phyloP scores from a whole-genome alignment of 1,284 basidiomycete species.

The Ganoderma resinaceum region DNA sequence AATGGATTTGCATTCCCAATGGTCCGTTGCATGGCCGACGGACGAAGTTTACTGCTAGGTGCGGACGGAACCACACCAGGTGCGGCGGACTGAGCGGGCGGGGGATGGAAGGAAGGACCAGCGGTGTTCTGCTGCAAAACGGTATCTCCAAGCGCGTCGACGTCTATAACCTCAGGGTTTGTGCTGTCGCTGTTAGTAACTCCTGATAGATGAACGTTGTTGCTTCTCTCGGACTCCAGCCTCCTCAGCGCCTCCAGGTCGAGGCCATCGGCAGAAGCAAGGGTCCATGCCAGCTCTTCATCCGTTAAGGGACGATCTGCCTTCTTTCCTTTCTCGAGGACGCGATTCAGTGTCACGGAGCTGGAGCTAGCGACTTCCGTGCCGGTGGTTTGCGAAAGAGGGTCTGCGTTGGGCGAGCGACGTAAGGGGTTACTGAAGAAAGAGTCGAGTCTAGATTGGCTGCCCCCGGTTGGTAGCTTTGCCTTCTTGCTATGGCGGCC shows the following conservation, averaged over 20 bases:
- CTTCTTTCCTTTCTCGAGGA: conserved; percentile 14
- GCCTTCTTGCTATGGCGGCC: conserved; percentile 38
- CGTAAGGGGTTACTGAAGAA: conserved; percentile 36
- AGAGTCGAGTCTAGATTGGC: conserved; percentile 40
- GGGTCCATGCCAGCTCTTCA: conserved; percentile 36
- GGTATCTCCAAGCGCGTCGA: conserved; percentile 38
- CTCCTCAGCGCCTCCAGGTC: conserved; percentile 34
- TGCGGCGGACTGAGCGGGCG: neutral
- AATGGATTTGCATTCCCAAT: conserved; percentile 23
- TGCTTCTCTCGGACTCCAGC: conserved; percentile 28
- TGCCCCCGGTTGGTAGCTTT: conserved; percentile 24
- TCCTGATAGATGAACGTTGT: conserved; percentile 10
- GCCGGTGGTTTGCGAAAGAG: conserved; percentile 2
- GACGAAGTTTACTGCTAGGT: conserved; percentile 5
- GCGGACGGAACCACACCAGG: conserved; percentile 5
- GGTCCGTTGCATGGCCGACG: conserved; percentile 15
- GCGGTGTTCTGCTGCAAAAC: conserved; percentile 4
- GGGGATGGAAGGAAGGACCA: conserved; percentile 7
- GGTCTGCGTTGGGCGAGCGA: conserved; percentile 14
- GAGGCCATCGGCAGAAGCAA: conserved; percentile 38
- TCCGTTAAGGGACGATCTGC: conserved; percentile 25
- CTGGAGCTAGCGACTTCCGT: conserved; percentile 9
- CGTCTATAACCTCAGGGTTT: conserved; percentile 40
- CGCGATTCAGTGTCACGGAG: neutral
- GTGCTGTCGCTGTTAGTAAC: conserved; percentile 15